These are phyloP conservation scores for Rugiboletus extremiorientalis DNA, from an alignment of 1,284 basidiomycete species.

Conservation along the genomic window DNA sequence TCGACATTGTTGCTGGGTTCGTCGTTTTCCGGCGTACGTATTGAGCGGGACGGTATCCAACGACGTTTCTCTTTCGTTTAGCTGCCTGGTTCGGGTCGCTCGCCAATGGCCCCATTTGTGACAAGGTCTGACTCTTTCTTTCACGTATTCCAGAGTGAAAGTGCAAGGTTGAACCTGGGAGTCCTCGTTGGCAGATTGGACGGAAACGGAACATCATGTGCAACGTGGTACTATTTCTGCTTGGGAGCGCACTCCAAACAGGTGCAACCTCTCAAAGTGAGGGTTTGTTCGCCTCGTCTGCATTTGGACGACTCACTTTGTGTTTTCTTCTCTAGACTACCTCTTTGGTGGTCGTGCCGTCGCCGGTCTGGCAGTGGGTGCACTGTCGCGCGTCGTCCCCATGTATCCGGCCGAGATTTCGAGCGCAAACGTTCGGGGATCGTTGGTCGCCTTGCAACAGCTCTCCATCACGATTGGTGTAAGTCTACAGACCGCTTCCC, in stretches of 20 bases:
- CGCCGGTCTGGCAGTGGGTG: conserved; percentile 33
- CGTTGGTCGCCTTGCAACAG: conserved; percentile 33
- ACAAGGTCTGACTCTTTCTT: conserved; percentile 24
- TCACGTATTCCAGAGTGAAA: neutral
- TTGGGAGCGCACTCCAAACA: conserved; percentile 34
- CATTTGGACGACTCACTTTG: neutral
- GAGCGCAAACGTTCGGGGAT: conserved; percentile 37
- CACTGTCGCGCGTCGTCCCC: conserved; percentile 36
- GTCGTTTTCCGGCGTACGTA: conserved; percentile 7
- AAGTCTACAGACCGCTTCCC: neutral
- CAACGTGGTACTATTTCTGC: conserved; percentile 33
- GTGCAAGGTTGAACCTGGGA: neutral
- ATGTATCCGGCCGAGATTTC: conserved; percentile 39
- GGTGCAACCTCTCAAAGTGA: conserved; percentile 31
- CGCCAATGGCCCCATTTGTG: conserved; percentile 33
- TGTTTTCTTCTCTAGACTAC: conserved; percentile 16
- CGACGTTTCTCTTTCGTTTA: neutral
- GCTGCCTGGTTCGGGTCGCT: conserved; percentile 37
- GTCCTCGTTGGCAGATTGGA: conserved; percentile 21
- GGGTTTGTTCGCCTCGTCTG: neutral
- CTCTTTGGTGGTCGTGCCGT: conserved; percentile 34
- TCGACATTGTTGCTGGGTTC: conserved; percentile 31
- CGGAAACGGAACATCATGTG: conserved; percentile 33
- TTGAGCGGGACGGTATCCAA: neutral
- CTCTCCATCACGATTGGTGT: conserved; percentile 37